A percentile compares a stretch with the other conserved stretches of the same genome.
These are phyloP conservation scores for Herpotrichia juniperi DNA, from an alignment of 2,329 filamentous ascomycete species.

Conservation along the genomic window DNA sequence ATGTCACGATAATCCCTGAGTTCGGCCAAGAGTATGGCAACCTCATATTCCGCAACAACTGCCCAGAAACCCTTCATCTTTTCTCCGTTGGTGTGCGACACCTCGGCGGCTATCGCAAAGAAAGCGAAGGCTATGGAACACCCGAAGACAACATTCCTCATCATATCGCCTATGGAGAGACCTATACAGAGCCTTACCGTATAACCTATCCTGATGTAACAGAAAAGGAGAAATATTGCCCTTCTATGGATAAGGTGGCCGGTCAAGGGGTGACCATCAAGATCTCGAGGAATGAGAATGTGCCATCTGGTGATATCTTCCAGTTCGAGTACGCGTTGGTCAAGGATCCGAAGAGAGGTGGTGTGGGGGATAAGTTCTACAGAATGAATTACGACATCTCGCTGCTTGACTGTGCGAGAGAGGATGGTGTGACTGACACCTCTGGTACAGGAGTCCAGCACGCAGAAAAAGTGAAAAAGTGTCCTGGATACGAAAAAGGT, in stretches of 20 bases:
- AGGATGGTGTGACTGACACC: conserved; percentile 9
- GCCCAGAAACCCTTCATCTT: conserved; percentile 3
- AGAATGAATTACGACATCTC: conserved; percentile 21
- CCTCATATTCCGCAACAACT: conserved; percentile 16
- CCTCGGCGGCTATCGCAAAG: not conserved
- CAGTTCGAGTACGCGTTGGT: conserved; percentile 20
- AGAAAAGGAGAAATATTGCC: conserved; percentile 3
- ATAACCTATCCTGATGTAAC: conserved; percentile 1
- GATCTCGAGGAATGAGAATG: conserved; percentile 2
- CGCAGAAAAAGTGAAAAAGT: conserved; percentile 13
- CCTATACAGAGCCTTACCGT: conserved; percentile 13
- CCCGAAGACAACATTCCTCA: conserved; percentile 2
- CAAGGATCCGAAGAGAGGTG: not conserved
- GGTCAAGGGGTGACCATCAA: conserved; percentile 19
- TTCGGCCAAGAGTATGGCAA: conserved; percentile 9
- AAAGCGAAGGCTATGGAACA: not conserved
- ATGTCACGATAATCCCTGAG: not conserved
- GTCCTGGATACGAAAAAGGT: conserved; percentile 23
- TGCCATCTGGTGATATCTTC: conserved; percentile 4
- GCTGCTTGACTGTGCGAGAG: conserved; percentile 16
- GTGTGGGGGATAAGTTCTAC: conserved; percentile 9
- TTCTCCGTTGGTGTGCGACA: conserved; percentile 12
- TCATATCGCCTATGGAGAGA: not conserved
- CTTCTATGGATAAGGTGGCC: conserved; percentile 13
- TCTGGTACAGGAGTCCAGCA: conserved; percentile 9